Evolutionary conservation across 345 rosid species (phyloP).

Genomic region (Citrus unshiu): DNA sequence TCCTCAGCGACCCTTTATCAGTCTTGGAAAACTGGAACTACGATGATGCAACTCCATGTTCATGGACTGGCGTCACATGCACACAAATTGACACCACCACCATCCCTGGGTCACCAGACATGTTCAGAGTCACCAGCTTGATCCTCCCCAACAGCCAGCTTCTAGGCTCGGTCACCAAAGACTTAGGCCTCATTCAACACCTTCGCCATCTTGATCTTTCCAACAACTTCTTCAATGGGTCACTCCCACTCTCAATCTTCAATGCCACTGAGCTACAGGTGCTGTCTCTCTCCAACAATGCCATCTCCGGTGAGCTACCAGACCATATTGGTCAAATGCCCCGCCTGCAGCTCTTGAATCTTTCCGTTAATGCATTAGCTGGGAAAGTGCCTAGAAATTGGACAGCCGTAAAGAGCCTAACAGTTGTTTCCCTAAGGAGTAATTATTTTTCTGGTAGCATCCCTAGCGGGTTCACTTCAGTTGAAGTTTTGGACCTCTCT

Average conservation of each 20-base stretch:
- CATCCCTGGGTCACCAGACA: conserved; percentile 38
- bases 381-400: conserved; percentile 55
- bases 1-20: conserved; percentile 59
- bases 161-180: conserved; percentile 54
- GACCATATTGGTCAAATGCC: conserved; percentile 37
- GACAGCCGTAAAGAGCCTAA: conserved; percentile 48
- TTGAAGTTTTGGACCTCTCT: conserved; percentile 66
- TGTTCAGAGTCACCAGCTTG: conserved; percentile 60
- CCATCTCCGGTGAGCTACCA: conserved; percentile 63
- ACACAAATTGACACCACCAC: conserved; percentile 26
- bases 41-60: conserved; percentile 59
- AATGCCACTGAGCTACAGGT: conserved; percentile 52
- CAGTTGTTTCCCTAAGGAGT: conserved; percentile 55
- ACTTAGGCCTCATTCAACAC: conserved; percentile 44
- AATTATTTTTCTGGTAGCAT: conserved; percentile 61
- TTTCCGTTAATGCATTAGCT: conserved; percentile 71
- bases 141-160: conserved; percentile 52
- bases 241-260: conserved; percentile 50
- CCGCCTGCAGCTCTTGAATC: conserved; percentile 54
- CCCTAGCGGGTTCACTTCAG: conserved; percentile 53
- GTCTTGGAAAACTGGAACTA: conserved; percentile 63
- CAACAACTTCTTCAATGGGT: conserved; percentile 58
- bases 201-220: conserved; percentile 66
- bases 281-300: conserved; percentile 51
- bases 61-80: conserved; percentile 72